Evolutionary conservation across 305 asterid genomes (phyloP), one percentile per base, ranked within the genome.

Genomic region (Fraxinus paxiana): DNA sequence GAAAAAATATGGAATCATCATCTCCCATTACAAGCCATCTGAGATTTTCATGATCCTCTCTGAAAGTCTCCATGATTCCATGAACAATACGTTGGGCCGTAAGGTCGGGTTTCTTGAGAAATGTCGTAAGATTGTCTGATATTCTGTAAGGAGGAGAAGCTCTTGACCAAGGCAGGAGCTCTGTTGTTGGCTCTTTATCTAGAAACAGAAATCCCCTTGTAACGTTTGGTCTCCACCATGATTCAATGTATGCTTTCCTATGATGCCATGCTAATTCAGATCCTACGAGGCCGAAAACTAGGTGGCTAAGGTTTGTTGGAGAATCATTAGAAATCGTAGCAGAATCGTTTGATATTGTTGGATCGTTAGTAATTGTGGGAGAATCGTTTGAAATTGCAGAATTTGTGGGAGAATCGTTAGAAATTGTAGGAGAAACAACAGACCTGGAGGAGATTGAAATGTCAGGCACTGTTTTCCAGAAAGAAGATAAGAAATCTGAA

Each of bases 11-110:
- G 0, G 92, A 86, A 65, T 90, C 94, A 3, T 90, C 94, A 5
- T 90, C 92, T 1, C 92, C 93, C 89, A 88, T 88, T 9, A 90
- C 84, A 0, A 87, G 46, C 93, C 93, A 90, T 75, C 92, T 78
- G 1, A 90, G 22, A 5, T 85, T 82, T 59, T 87, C 85, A 3
- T 87, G 81, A 12, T 85, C 86, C 22, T 89, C 91, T n/a, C 90
- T 77, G 15, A 86, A 89, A 26, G 82, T 76, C 89, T 90, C 92
- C 81, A 81, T n/a, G 6, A 90, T 86, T 26, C 89, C 91, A 76
- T 86, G 85, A 22, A 85, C 84, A 81, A 89, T 88, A 6, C 92
- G 86, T 75, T 79, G 86, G 5, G 82, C 78, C 6, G 78, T 54
- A 8, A 76, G 41, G 9, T 82, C 82, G 6, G 85, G 80, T 59